Base-by-base conservation (phyloP, 2,329 filamentous ascomycete species). In the Pseudogymnoascus verrucosus region DNA sequence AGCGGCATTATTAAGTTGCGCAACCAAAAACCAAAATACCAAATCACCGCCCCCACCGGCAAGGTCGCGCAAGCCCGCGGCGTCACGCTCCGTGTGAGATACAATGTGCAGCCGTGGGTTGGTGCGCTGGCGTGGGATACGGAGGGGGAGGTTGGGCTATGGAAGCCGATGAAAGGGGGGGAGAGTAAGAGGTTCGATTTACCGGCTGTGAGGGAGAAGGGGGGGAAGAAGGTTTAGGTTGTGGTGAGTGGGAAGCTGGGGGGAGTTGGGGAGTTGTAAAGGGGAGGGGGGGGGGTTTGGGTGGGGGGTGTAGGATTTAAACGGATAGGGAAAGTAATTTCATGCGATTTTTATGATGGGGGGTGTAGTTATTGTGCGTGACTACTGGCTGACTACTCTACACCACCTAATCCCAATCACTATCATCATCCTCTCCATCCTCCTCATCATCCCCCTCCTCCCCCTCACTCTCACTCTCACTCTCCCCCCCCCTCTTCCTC, bases 81-180 rank as follows among this genome's bases (percentile, higher is more conserved):
- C 74, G 91, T 93, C 64, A 87, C 85, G 31, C 79, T 99, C 67
- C 86, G 88, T 71, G 79, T 98, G 62, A 89, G 95, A 73, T 99
- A 96, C 86, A 98, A 98, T 77, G 89, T 98, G 65, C 95, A 99
- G 80, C 95, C 95, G 34, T 98, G 93, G 91, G 91, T 99, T 10
- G 95, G 95, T 12, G 77, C 89, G 62, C 77, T 98, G 75, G 89
- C 89, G 44, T 99, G 95, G 95, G 88, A 89, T 71, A 72, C 71
- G 67, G 75, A 80, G 67, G 69, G 73, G 44, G 79, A 84, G 67
- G 75, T 84, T 63, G 84, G 84, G 8, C 74, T 78, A 60, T 93
- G 90, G 90, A 82, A 86, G 77, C 80, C 78, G 62, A 71, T 92
- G 66, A 78, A 80, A 69, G 86, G 84, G 4, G 89, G 88, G n/a